A percentile compares a stretch with the other conserved stretches of the same genome.
Evolutionary conservation across 2,329 filamentous ascomycete genomes (phyloP).

Genomic region (Sclerotinia subarctica): DNA sequence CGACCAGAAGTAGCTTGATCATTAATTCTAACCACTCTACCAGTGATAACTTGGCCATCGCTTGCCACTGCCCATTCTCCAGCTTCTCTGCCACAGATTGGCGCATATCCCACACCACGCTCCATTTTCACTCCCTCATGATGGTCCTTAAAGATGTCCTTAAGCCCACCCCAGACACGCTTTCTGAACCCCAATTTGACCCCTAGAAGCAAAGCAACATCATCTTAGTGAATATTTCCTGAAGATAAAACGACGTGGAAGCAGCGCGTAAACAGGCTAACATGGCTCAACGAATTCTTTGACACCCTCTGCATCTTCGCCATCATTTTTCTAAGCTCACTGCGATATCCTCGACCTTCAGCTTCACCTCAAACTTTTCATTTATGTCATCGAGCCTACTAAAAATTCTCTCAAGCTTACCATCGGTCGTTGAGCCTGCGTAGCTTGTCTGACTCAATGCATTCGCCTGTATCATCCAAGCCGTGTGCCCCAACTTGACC

Average conservation of each 20-base stretch:
- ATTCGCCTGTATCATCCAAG: slow-evolving; percentile 31
- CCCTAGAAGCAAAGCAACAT: slow-evolving; percentile 3
- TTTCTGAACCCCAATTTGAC: not conserved
- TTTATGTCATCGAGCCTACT: not conserved
- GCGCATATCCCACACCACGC: slow-evolving; percentile 5
- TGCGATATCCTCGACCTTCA: not conserved
- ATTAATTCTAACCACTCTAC: not conserved
- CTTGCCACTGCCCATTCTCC: not conserved
- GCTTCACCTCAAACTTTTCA: not conserved
- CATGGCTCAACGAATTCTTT: not conserved
- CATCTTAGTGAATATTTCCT: slow-evolving; percentile 8
- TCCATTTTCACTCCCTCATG: slow-evolving; percentile 6
- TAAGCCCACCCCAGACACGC: slow-evolving; percentile 8
- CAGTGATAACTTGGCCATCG: not conserved
- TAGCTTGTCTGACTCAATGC: slow-evolving; percentile 26
- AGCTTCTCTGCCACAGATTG: not conserved
- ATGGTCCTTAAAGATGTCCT: slow-evolving; percentile 3
- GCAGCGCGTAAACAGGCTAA: not conserved
- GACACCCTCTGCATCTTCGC: not conserved
- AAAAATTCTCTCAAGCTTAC: slow-evolving; percentile 5
- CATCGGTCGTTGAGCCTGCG: slow-evolving; percentile 21
- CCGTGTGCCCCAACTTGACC: slow-evolving; percentile 23
- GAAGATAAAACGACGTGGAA: not conserved
- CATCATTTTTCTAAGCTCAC: not conserved
- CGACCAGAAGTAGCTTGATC: not conserved